A percentile compares a stretch with the other conserved stretches of the same genome.
phyloP scores from a whole-genome alignment of 2,329 filamentous ascomycete genomes.

The Juglanconis oblonga region DNA sequence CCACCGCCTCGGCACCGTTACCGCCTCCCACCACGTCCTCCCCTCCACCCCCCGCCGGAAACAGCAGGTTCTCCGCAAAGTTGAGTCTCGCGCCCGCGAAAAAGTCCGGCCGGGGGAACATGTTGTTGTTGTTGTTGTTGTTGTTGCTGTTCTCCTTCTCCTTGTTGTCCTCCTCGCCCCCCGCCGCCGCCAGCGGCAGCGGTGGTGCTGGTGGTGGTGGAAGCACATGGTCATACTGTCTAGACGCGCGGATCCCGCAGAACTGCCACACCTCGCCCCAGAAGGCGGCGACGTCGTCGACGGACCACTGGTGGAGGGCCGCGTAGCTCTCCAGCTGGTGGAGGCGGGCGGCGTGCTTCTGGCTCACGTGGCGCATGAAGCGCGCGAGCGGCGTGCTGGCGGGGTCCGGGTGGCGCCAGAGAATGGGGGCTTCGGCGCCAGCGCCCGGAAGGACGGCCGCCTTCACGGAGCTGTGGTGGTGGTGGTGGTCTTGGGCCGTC shows the following conservation, averaged over 20 bases:
- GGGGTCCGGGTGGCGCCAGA: conserved; percentile 72
- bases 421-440: conserved; percentile 21
- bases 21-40: no score
- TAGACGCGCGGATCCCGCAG: conserved; percentile 70
- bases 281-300: conserved; percentile 70
- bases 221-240: conserved; percentile 57
- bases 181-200: no score
- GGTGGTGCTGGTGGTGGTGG: no score
- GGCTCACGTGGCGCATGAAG: conserved; percentile 68
- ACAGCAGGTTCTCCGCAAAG: conserved; percentile 93
- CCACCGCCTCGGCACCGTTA: no score
- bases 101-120: conserved; percentile 87
- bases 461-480: no score
- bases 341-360: conserved; percentile 56
- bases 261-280: conserved; percentile 87
- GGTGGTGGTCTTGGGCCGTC: background rate
- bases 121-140: no score
- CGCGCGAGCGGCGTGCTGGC: conserved; percentile 66
- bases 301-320: conserved; percentile 82
- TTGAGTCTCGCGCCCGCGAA: conserved; percentile 79
- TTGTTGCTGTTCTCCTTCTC: conserved; percentile 62
- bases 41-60: conserved; percentile 51
- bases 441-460: no score
- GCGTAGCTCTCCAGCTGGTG: conserved; percentile 65
- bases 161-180: conserved; percentile 59